Conservation (phyloP, 2,329 filamentous ascomycete species). For the Aulographum hederae region DNA sequence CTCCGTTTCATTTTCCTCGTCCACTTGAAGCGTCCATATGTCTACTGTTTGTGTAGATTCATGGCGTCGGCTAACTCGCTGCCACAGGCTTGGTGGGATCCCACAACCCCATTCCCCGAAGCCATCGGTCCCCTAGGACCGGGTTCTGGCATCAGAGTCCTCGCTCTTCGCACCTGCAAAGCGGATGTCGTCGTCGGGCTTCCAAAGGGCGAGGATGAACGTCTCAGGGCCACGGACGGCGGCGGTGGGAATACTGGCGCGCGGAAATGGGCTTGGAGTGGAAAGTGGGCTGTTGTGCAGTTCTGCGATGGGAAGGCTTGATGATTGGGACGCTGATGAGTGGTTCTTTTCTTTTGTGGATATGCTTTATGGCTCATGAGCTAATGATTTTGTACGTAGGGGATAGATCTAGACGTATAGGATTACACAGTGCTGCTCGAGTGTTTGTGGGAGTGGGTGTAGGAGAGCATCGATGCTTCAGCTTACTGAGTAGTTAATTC, state of each 20-base stretch:
- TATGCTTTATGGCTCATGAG: too few relatives aligned
- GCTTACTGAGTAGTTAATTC: too few relatives aligned
- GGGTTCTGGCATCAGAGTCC: slow-evolving; percentile 62
- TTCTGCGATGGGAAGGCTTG: slow-evolving; percentile 44
- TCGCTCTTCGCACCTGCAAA: slow-evolving; percentile 88
- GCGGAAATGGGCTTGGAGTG: slow-evolving; percentile 85
- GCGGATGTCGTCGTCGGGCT: slow-evolving; percentile 88
- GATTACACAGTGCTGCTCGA: too few relatives aligned
- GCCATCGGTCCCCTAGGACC: slow-evolving; percentile 76
- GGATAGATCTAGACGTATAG: too few relatives aligned
- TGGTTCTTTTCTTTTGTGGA: too few relatives aligned
- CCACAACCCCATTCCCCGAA: slow-evolving; percentile 68
- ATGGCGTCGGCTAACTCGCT: slow-evolving; percentile 3
- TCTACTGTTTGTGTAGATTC: too few relatives aligned
- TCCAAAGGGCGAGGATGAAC: slow-evolving; percentile 66
- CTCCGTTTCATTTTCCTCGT: neutral
- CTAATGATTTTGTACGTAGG: too few relatives aligned
- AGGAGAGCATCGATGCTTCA: too few relatives aligned
- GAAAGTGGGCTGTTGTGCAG: slow-evolving; percentile 91
- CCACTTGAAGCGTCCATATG: neutral
- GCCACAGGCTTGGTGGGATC: slow-evolving; percentile 56
- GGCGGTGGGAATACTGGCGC: slow-evolving; percentile 40
- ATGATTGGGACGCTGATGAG: too few relatives aligned
- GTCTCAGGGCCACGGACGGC: slow-evolving; percentile 46
- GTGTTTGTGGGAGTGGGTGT: too few relatives aligned